Evolutionary conservation across 495 filamentous ascomycete species (phyloP).

Genomic region (Cryomyces minteri): DNA sequence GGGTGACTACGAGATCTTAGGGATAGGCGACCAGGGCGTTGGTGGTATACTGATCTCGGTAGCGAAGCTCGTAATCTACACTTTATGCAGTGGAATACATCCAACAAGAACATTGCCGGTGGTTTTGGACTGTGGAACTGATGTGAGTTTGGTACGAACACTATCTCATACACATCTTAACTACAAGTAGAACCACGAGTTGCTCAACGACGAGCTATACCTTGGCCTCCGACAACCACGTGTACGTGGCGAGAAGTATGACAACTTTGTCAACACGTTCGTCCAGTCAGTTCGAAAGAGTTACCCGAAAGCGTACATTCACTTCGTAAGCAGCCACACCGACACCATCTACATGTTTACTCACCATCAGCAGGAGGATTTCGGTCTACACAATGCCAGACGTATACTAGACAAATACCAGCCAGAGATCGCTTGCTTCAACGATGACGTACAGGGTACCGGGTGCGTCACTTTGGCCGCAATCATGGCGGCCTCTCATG

Average conservation of each 20-base stretch:
- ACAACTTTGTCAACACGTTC: constrained; percentile 59
- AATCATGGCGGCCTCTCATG: constrained; percentile 52
- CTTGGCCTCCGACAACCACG: constrained; percentile 53
- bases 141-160: constrained; percentile 23
- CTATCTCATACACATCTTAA: background rate
- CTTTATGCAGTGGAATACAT: constrained; percentile 71
- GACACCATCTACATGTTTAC: background rate
- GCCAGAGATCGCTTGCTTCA: constrained; percentile 62
- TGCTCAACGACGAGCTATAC: constrained; percentile 68
- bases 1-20: constrained; percentile 42
- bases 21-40: constrained; percentile 83
- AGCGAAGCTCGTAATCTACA: constrained; percentile 68
- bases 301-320: constrained; percentile 69
- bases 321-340: constrained; percentile 34
- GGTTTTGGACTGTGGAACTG: constrained; percentile 73
- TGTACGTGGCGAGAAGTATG: constrained; percentile 54
- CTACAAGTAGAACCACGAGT: constrained; percentile 38
- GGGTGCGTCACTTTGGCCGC: constrained; percentile 75
- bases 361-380: constrained; percentile 27
- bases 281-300: constrained; percentile 43
- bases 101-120: constrained; percentile 64
- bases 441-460: constrained; percentile 84
- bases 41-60: constrained; percentile 73
- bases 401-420: constrained; percentile 60
- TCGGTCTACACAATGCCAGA: constrained; percentile 37